Evolutionary conservation across 1,284 basidiomycete species (phyloP).

Genomic region (Leccinum variabile): DNA sequence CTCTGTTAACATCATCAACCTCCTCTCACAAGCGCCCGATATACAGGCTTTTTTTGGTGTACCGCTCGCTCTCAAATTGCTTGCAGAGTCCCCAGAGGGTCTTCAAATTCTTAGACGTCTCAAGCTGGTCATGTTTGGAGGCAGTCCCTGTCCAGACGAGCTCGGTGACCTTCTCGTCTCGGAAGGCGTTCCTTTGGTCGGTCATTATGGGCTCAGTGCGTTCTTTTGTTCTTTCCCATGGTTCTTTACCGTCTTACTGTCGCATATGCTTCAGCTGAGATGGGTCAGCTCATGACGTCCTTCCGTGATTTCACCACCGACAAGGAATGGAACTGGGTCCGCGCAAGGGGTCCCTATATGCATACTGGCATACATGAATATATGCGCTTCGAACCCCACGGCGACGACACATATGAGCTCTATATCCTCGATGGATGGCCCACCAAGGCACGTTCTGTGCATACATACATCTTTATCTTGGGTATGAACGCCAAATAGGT

Average conservation of each 20-base stretch:
- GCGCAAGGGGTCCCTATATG: conserved; percentile 32
- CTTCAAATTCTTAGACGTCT: conserved; percentile 47
- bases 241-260: background rate
- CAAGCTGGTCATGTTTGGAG: conserved; percentile 52
- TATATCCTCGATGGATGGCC: conserved; percentile 58
- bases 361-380: conserved; percentile 37
- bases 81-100: conserved; percentile 53
- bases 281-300: conserved; percentile 51
- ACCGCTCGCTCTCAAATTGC: conserved; percentile 39
- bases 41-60: conserved; percentile 22
- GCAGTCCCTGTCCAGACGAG: conserved; percentile 48
- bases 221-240: conserved; percentile 6
- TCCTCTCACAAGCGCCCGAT: conserved; percentile 24
- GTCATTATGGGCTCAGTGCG: conserved; percentile 51
- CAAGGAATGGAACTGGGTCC: conserved; percentile 62
- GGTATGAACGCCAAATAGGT: background rate
- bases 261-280: conserved; percentile 24
- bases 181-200: conserved; percentile 52
- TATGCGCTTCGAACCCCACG: conserved; percentile 46
- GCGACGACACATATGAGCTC: conserved; percentile 50
- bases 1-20: conserved; percentile 44
- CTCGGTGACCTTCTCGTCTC: conserved; percentile 55
- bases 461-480: background rate
- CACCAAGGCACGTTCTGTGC: conserved; percentile 40
- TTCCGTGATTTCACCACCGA: conserved; percentile 51